Evolutionary conservation across 2,329 filamentous ascomycete genomes (phyloP), one percentile per base, ranked within the genome.

Genomic region (Amauroascus verrucosus): DNA sequence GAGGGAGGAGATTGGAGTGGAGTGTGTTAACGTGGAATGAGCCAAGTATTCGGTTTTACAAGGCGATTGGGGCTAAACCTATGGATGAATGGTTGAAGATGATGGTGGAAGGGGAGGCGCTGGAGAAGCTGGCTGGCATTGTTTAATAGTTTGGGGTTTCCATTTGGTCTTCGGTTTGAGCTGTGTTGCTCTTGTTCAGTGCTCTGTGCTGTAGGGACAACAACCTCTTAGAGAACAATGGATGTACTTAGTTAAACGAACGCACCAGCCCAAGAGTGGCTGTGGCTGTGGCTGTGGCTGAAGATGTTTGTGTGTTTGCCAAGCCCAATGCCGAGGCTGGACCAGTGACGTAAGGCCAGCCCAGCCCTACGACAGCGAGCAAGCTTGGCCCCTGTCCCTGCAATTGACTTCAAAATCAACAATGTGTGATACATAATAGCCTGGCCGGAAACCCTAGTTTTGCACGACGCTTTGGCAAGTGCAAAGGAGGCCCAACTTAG

Each of bases 1-100:
- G 79, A 2, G 89, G 89, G 1, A 82, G 78, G 6, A 77, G 91
- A 55, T 71, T 97, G 53, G 90, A 97, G 65, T 97, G 91, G 91
- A 83, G 78, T 59, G 93, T 95, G 58, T 70, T 96, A 62, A 91
- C 87, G 56, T 95, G 89, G 89, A 97, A 97, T 65, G 81, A 87
- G 74, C 86, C 88, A 6, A 90, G 85, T 67, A 86, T 97, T 72
- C 76, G 83, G 61, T 96, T 97, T 64, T 97, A 97, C 63, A 70
- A 76, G 59, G 63, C 65, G 51, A 61, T 75, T 44, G 73, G 73
- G 13, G 74, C 73, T 1, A 65, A 59, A 56, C 62, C 61, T 44
- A 73, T 72, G 71, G 68, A 73, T 35, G 74, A 75, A 60, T 75
- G 74, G 74, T 64, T 70, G 59, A 72, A 72, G 60, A 75, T 75